Percentiles rank a stretch among this genome's conserved stretches.
Evolutionary conservation across 129 eudicot genomes (phyloP).

Genomic region (Flaveria linearis): DNA sequence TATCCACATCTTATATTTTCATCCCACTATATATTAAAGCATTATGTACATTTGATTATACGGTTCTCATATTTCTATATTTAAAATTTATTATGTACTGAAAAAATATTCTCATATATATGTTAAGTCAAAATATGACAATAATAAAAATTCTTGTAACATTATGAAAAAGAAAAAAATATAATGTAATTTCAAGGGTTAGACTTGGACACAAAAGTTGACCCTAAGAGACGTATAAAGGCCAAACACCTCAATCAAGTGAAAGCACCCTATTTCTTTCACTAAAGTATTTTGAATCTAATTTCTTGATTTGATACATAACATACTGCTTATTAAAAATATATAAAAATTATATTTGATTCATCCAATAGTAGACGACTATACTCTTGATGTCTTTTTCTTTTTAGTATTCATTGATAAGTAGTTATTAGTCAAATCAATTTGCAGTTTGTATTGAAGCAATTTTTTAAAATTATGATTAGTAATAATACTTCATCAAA

Average conservation of each 20-base stretch:
- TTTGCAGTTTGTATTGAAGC: too few species aligned
- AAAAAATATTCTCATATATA: too few species aligned
- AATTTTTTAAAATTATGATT: too few species aligned
- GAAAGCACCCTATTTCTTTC: slow-evolving; percentile 11
- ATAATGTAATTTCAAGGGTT: slow-evolving; percentile 8
- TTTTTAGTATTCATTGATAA: too few species aligned
- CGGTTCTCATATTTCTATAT: too few species aligned
- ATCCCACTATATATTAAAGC: too few species aligned
- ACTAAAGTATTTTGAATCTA: background rate
- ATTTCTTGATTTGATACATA: background rate
- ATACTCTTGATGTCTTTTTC: too few species aligned
- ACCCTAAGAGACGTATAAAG: slow-evolving; percentile 1
- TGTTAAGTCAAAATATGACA: background rate
- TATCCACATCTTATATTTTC: too few species aligned
- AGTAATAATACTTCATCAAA: background rate
- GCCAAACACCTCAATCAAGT: slow-evolving; percentile 7
- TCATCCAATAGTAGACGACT: too few species aligned
- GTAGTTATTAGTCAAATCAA: too few species aligned
- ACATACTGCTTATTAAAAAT: background rate
- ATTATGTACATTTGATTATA: too few species aligned
- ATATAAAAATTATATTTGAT: background rate
- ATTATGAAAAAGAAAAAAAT: background rate
- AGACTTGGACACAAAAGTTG: slow-evolving; percentile 12
- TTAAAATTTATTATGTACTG: too few species aligned
- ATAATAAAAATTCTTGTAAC: background rate